Base-by-base conservation (phyloP, 2,329 filamentous ascomycete genomes). In the Lithohypha guttulata region DNA sequence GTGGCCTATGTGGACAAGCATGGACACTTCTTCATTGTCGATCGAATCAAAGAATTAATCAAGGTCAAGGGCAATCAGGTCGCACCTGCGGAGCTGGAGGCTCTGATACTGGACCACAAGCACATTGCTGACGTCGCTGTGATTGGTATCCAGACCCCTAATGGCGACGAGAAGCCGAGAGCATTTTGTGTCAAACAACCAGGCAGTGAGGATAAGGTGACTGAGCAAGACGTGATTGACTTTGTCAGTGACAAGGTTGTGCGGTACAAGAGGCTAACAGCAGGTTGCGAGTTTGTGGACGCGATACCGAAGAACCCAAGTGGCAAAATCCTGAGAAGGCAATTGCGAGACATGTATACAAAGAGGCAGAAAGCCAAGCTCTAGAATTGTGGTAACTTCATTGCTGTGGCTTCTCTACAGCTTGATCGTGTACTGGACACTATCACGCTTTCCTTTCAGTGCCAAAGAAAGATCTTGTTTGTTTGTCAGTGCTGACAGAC, bases 21-120 rank as follows among this genome's bases (percentile, higher is more conserved):
- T 3, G 44, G 47, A 14, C 32, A 27, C 22, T 48, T 51, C 27
- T 46, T 43, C 62, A 83, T 91, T 53, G 86, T 84, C 1, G 84
- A 93, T 55, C 77, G 84, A 3, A 63, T 81, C 10, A 83, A 81
- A 60, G 62, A 58, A 35, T 52, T 60, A 19, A 62, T 61, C 53
- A 71, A 78, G 56, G 75, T 67, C 53, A 77, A 81, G 55, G 49
- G 62, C 32, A 68, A 63, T 57, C 65, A 68, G 54, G 65, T 69
- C 1, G 57, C 64, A 2, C 67, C 67, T 0, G 63, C 66, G 1
- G 67, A 70, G 43, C 50, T 70, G 7, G 67, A 70, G 47, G 58
- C 55, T 1, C 50, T 65, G 2, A 54, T 70, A 2, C 54, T 68
- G 4, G 57, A 60, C 29, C 65, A 69, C 45, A 59, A 62, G 1